Conservation (phyloP, 1,139 yeast species). For the Candida mesenterica region DNA sequence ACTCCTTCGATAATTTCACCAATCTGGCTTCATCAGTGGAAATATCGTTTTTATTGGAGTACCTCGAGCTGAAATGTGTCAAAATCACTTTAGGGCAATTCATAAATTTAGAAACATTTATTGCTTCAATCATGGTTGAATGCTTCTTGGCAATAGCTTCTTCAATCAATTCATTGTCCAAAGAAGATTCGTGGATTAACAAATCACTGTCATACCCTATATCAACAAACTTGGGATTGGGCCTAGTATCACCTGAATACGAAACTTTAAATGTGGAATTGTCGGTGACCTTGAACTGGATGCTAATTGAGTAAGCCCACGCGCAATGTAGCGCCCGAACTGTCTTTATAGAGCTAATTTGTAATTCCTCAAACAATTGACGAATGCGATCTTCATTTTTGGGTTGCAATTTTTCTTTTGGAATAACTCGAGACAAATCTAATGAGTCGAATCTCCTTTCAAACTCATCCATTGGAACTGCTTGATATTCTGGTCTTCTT, state of each 20-base stretch:
- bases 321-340: conserved; percentile 84
- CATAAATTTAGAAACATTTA: conserved; percentile 69
- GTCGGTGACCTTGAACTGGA: conserved; percentile 41
- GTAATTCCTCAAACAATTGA: conserved; percentile 26
- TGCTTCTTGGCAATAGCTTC: conserved; percentile 86
- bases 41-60: conserved; percentile 62
- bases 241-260: conserved; percentile 95
- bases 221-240: conserved; percentile 57
- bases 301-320: conserved; percentile 72
- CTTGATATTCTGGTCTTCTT: conserved; percentile 27
- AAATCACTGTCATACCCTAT: conserved; percentile 73
- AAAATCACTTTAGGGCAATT: conserved; percentile 66
- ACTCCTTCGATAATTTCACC: conserved; percentile 19
- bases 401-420: conserved; percentile 21
- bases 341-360: conserved; percentile 42
- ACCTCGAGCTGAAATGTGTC: conserved; percentile 92
- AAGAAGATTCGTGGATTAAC: conserved; percentile 88
- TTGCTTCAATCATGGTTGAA: conserved; percentile 88
- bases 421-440: conserved; percentile 16
- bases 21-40: conserved; percentile 26
- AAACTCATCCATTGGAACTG: conserved; percentile 32
- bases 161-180: conserved; percentile 73
- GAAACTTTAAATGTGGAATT: conserved; percentile 59
- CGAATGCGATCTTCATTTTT: conserved; percentile 15
- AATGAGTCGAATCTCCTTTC: conserved; percentile 28